Evolutionary conservation across 345 rosid genomes (phyloP).

Genomic region (Linum usitatissimum): DNA sequence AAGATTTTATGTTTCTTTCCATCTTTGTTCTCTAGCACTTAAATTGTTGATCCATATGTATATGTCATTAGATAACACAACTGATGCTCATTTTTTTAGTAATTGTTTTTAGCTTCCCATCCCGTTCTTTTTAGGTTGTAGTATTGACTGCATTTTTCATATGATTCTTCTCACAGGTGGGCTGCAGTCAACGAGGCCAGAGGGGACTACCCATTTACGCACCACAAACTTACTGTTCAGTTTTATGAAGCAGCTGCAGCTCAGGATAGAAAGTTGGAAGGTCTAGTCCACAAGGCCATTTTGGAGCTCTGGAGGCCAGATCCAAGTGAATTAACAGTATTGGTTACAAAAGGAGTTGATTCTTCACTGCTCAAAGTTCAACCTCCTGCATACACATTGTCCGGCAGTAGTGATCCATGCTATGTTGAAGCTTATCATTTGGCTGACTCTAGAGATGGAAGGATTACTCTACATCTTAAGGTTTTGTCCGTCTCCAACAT

Average conservation of each 20-base stretch:
- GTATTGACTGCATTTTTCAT: neutral
- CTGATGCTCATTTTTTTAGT: neutral
- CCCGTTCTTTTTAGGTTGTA: neutral
- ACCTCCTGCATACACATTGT: conserved; percentile 68
- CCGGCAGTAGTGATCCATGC: conserved; percentile 98
- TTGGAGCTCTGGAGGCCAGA: conserved; percentile 98
- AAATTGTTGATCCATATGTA: neutral
- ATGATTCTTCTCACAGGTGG: conserved; percentile 53
- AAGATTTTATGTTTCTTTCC: no score
- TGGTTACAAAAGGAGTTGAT: conserved; percentile 71
- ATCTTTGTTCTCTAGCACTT: no score
- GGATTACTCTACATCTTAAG: conserved; percentile 84
- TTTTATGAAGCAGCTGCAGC: conserved; percentile 97
- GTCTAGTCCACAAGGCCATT: conserved; percentile 89
- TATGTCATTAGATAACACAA: neutral
- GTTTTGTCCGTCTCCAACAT: conserved; percentile 29
- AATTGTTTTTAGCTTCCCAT: neutral
- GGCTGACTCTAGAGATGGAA: conserved; percentile 94
- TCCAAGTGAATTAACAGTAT: conserved; percentile 71
- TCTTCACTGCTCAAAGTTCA: conserved; percentile 62
- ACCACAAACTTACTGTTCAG: conserved; percentile 95
- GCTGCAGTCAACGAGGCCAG: conserved; percentile 91
- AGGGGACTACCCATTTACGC: conserved; percentile 99
- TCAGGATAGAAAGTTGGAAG: conserved; percentile 95
- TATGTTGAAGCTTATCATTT: conserved; percentile 89